A percentile compares a stretch with the other conserved stretches of the same genome.
Conservation (phyloP, 208 protist species). For the Porcisia hertigi region DNA sequence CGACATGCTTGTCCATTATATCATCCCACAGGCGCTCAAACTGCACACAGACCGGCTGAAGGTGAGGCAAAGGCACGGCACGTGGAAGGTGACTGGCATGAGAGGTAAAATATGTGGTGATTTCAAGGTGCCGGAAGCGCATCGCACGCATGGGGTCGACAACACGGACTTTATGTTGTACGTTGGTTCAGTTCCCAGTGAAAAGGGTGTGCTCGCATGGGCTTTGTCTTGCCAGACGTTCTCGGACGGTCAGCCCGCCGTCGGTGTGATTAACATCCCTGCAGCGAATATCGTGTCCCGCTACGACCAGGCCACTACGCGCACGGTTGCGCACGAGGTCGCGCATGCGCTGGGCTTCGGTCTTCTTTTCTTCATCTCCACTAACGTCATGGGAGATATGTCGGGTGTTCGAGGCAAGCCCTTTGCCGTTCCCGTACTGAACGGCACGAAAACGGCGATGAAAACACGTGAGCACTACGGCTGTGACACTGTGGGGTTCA, state of each 20-base stretch:
- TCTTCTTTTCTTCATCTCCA: too few species aligned
- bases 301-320: conserved; percentile 14
- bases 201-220: conserved; percentile 33
- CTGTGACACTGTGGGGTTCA: too few species aligned
- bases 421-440: too few species aligned
- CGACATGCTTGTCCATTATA: conserved; percentile 17
- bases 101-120: background rate
- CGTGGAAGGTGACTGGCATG: conserved; percentile 22
- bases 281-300: conserved; percentile 34
- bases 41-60: conserved; percentile 54
- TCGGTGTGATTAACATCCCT: conserved; percentile 51
- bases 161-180: conserved; percentile 69
- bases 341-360: too few species aligned
- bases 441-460: too few species aligned
- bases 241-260: conserved; percentile 19
- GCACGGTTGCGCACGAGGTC: conserved; percentile 70
- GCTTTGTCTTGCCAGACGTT: conserved; percentile 38
- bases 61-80: conserved; percentile 27
- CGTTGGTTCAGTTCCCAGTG: conserved; percentile 39
- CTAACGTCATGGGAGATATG: too few species aligned
- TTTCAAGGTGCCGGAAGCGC: conserved; percentile 15
- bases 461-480: too few species aligned
- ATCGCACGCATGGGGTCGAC: conserved; percentile 40
- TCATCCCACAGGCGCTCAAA: conserved; percentile 46
- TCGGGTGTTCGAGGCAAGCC: too few species aligned